Percentiles rank a stretch among this genome's conserved stretches.
These are phyloP conservation scores for Irpex lacteus DNA, from an alignment of 1,284 basidiomycete genomes.

Conservation along the genomic window DNA sequence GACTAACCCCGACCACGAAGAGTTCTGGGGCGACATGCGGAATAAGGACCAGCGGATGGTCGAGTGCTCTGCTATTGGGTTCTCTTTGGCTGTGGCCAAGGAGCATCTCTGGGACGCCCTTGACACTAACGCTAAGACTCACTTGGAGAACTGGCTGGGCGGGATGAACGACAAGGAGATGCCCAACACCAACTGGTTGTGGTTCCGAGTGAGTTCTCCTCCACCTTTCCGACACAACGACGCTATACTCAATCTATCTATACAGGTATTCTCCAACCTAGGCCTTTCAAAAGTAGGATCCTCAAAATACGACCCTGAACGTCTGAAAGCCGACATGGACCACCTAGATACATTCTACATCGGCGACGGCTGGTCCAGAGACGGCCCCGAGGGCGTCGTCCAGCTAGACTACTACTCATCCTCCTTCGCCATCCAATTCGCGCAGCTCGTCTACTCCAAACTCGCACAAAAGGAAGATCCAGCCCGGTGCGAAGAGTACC, in stretches of 20 bases:
- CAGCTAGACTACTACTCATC: slow-evolving; percentile 78
- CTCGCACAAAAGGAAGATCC: slow-evolving; percentile 63
- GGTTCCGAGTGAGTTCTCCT: slow-evolving; percentile 60
- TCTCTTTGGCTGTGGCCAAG: slow-evolving; percentile 63
- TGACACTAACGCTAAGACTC: slow-evolving; percentile 47
- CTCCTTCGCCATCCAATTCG: slow-evolving; percentile 77
- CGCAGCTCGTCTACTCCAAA: slow-evolving; percentile 72
- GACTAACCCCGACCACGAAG: slow-evolving; percentile 58
- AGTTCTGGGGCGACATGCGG: slow-evolving; percentile 76
- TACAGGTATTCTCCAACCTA: slow-evolving; percentile 72
- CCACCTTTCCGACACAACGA: neutral
- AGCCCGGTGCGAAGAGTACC: slow-evolving; percentile 60
- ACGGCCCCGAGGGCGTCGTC: slow-evolving; percentile 75
- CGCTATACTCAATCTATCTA: neutral
- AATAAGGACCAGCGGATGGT: slow-evolving; percentile 83
- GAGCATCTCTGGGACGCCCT: slow-evolving; percentile 67
- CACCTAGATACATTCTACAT: slow-evolving; percentile 81
- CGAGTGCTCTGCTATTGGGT: slow-evolving; percentile 77
- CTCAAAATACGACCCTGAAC: slow-evolving; percentile 49
- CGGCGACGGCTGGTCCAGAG: slow-evolving; percentile 72
- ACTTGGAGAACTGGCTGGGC: slow-evolving; percentile 67
- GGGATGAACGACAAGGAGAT: slow-evolving; percentile 76
- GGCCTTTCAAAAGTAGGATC: slow-evolving; percentile 65
- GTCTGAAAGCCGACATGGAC: slow-evolving; percentile 74
- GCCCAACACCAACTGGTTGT: slow-evolving; percentile 79